A percentile compares a stretch with the other conserved stretches of the same genome.
Conservation (phyloP, 495 filamentous ascomycete species). For the Aspergillus egyptiacus region DNA sequence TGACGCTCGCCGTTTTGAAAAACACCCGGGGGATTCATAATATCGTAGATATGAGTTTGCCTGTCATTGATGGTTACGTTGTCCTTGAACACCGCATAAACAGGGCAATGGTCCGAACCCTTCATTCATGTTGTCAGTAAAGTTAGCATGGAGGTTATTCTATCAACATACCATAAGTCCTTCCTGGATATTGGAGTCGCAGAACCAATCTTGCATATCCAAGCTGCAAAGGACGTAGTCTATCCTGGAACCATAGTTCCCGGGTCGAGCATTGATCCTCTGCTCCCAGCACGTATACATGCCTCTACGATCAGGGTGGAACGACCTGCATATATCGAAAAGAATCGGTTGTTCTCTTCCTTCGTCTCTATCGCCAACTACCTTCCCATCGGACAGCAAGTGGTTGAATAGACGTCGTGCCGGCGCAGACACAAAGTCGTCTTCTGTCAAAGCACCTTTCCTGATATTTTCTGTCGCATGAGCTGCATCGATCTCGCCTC, state of each 20-base stretch:
- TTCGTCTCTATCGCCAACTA: conserved; percentile 62
- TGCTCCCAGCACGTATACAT: conserved; percentile 98
- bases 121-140: conserved; percentile 25
- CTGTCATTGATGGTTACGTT: conserved; percentile 46
- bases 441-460: conserved; percentile 59
- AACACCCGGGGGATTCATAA: conserved; percentile 74
- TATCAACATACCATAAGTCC: conserved; percentile 61
- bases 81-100: conserved; percentile 73
- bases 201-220: conserved; percentile 78
- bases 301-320: conserved; percentile 69
- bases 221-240: conserved; percentile 86
- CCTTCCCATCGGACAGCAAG: conserved; percentile 64
- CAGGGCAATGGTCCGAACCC: conserved; percentile 96
- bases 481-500: conserved; percentile 67
- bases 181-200: conserved; percentile 88
- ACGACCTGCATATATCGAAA: conserved; percentile 79
- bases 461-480: conserved; percentile 60
- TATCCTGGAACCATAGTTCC: conserved; percentile 85
- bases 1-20: conserved; percentile 66
- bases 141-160: neutral
- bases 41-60: conserved; percentile 55
- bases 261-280: conserved; percentile 78
- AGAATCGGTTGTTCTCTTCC: conserved; percentile 69
- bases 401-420: conserved; percentile 84
- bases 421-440: conserved; percentile 67